Evolutionary conservation across 2,329 filamentous ascomycete genomes (phyloP), one percentile per base, ranked within the genome.

Genomic region (Helotiales sp.): DNA sequence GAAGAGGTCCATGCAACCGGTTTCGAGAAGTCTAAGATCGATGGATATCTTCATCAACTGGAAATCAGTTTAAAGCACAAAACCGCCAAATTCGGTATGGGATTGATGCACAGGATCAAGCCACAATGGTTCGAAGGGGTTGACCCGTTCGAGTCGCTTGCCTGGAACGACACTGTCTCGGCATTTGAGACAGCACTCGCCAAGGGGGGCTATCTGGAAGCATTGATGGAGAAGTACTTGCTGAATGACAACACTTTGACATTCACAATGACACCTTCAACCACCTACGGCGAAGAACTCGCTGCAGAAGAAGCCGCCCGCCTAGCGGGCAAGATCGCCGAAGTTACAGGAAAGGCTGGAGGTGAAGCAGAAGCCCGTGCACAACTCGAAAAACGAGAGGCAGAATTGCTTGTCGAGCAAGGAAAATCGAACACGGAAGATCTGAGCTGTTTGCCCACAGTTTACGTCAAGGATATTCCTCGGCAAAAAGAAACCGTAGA

Each of bases 51-150:
- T 63, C 96, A 99, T 78, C 95, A 98, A 78, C 82, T 98, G 3
- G 96, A 99, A 77, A 85, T 99, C n/a, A 86, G 90, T 0, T 82
- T 98, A 58, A 97, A 97, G 81, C 93, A 99, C 82, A 98, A 98
- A 83, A 97, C 93, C 0, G 93, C 96, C 63, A 93, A 91, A 75
- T 99, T 99, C 76, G 96, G 96, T 15, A 93, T 97, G 85, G 90
- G 90, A 20, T 87, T 98, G 62, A 88, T 99, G 79, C 93, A 97
- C 73, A 89, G 95, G 49, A 85, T 97, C 7, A 92, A 97, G 77
- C 91, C 93, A 1, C 90, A 91, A 67, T 99, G 96, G 96, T 98
- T 99, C 80, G 96, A 96, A 65, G 96, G 95, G 5, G 89, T 93
- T 3, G 93, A 98, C 77, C 95, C 96, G 0, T 96, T 98, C 79